A percentile compares a stretch with the other conserved stretches of the same genome.
Conservation (phyloP, 495 filamentous ascomycete genomes). For the Penicillium canariense region DNA sequence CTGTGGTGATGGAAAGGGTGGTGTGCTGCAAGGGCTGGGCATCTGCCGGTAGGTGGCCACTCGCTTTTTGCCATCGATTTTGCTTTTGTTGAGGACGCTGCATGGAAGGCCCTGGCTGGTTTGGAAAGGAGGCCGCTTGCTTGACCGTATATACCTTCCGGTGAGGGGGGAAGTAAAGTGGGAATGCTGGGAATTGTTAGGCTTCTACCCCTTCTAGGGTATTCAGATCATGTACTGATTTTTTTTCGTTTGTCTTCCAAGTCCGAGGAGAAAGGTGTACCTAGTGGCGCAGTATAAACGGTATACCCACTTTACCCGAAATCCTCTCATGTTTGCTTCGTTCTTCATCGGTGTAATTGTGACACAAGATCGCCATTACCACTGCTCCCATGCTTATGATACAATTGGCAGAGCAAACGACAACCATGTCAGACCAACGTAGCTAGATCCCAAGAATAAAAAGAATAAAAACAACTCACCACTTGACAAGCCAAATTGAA, state of each 20-base stretch:
- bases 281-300: too few relatives aligned
- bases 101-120: slow-evolving; percentile 4
- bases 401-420: background rate
- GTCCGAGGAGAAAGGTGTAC: too few relatives aligned
- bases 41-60: background rate
- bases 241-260: too few relatives aligned
- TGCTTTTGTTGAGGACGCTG: background rate
- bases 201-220: too few relatives aligned
- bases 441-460: background rate
- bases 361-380: background rate
- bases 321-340: background rate
- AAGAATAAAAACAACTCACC: background rate
- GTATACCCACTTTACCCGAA: too few relatives aligned
- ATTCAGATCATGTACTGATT: too few relatives aligned
- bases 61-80: background rate
- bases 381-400: background rate
- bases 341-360: background rate
- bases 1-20: background rate
- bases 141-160: slow-evolving; percentile 2
- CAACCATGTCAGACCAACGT: background rate
- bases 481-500: too few relatives aligned
- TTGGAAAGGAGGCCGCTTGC: background rate
- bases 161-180: slow-evolving; percentile 2
- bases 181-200: background rate
- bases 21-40: background rate